Percentiles rank a stretch among this genome's conserved stretches.
Conservation (phyloP, 31 red algal species). For the Bonnemaisonia californica region DNA sequence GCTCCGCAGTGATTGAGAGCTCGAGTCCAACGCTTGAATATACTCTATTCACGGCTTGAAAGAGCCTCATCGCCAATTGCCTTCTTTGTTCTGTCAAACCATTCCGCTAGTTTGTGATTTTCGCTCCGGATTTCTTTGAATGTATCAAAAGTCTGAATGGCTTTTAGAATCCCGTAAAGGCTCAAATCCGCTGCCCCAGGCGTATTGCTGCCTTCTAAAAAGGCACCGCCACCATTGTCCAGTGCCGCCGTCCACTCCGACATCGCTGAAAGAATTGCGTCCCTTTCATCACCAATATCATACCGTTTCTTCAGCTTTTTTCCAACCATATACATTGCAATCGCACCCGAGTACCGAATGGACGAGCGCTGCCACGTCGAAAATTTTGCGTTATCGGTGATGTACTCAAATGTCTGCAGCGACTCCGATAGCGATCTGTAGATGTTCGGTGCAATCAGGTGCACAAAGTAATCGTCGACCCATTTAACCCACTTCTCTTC, state of each 20-base stretch:
- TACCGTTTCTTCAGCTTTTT: conserved; percentile 96
- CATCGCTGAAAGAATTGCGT: conserved; percentile 69
- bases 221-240: conserved; percentile 38
- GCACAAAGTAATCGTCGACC: conserved; percentile 84
- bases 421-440: conserved; percentile 85
- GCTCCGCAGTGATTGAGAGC: conserved; percentile 22
- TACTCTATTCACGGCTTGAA: conserved; percentile 23
- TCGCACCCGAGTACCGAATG: conserved; percentile 86
- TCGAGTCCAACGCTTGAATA: background rate
- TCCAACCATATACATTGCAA: conserved; percentile 90
- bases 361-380: conserved; percentile 72
- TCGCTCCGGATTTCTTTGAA: conserved; percentile 71
- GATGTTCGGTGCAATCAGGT: conserved; percentile 95
- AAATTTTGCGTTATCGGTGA: conserved; percentile 83
- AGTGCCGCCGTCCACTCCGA: conserved; percentile 73
- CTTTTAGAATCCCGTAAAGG: conserved; percentile 91
- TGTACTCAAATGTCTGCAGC: conserved; percentile 93
- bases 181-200: conserved; percentile 86
- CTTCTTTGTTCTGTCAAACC: conserved; percentile 84
- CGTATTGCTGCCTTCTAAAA: conserved; percentile 64
- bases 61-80: conserved; percentile 69
- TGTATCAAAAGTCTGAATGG: conserved; percentile 81
- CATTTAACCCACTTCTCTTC: conserved; percentile 87
- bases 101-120: conserved; percentile 54
- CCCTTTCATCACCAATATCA: conserved; percentile 86